Conservation (phyloP, 2,329 filamentous ascomycete genomes). For the Phialophora tarda region DNA sequence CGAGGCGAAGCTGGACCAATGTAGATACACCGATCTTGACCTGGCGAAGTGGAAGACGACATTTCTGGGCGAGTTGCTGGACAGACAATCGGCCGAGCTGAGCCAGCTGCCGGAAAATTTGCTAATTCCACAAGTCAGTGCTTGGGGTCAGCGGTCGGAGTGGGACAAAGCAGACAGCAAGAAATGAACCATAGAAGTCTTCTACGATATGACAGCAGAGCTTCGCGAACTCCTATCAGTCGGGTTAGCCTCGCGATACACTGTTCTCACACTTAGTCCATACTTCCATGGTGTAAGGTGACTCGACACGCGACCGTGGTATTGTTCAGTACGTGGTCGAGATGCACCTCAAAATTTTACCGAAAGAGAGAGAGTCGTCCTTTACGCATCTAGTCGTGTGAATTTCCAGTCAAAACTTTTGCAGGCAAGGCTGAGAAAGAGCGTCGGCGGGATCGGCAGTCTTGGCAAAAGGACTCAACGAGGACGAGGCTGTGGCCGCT, state of each 20-base stretch:
- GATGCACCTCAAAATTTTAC: not conserved
- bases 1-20: conserved; percentile 85
- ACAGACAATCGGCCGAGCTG: conserved; percentile 78
- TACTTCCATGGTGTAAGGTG: not conserved
- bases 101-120: conserved; percentile 80
- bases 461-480: conserved; percentile 19
- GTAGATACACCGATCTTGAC: conserved; percentile 81
- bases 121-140: conserved; percentile 57
- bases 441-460: not conserved
- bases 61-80: conserved; percentile 71
- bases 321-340: not conserved
- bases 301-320: not conserved
- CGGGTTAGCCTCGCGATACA: not conserved
- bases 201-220: conserved; percentile 88
- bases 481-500: too few species aligned
- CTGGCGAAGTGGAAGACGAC: conserved; percentile 73
- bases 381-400: not conserved
- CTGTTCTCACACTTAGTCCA: not conserved
- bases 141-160: not conserved
- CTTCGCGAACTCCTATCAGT: conserved; percentile 66
- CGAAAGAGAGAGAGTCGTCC: not conserved
- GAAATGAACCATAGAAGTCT: conserved; percentile 88
- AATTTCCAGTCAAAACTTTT: conserved; percentile 11
- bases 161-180: conserved; percentile 69
- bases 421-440: conserved; percentile 2